Evolutionary conservation across 345 rosid species (phyloP).

Genomic region (Camelina hispida): DNA sequence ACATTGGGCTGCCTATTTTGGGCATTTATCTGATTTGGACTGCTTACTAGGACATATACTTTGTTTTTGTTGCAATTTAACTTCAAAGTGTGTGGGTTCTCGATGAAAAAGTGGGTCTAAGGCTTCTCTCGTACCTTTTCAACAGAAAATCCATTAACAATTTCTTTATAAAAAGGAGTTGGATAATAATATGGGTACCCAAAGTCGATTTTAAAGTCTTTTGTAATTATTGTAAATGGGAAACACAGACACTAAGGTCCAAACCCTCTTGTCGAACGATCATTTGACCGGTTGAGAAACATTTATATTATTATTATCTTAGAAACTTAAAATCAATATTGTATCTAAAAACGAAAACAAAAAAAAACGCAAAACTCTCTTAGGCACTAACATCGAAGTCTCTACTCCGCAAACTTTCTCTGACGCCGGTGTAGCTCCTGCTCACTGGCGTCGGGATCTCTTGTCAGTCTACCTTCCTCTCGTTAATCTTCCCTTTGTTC

Average conservation of each 20-base stretch:
- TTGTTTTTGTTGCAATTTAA: not conserved
- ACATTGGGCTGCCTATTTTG: not conserved
- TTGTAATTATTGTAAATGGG: not conserved
- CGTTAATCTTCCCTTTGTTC: too few relatives aligned
- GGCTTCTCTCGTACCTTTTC: too few relatives aligned
- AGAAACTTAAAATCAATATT: not conserved
- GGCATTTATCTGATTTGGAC: not conserved
- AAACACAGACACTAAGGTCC: not conserved
- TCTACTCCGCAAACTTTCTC: too few relatives aligned
- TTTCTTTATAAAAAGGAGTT: too few relatives aligned
- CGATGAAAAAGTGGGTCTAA: not conserved
- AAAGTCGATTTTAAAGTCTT: too few relatives aligned
- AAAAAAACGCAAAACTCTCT: too few relatives aligned
- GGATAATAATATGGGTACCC: not conserved
- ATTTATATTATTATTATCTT: not conserved
- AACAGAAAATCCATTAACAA: not conserved
- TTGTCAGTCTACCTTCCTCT: too few relatives aligned
- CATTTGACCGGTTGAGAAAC: not conserved
- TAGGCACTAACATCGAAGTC: too few relatives aligned
- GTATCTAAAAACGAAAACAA: not conserved
- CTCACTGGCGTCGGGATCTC: too few relatives aligned
- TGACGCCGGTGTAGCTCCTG: too few relatives aligned
- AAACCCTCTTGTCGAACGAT: not conserved
- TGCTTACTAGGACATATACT: not conserved
- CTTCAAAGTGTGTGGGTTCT: not conserved